Evolutionary conservation across 768 basidiomycete genomes (phyloP).

Genomic region (Suillus sp.): DNA sequence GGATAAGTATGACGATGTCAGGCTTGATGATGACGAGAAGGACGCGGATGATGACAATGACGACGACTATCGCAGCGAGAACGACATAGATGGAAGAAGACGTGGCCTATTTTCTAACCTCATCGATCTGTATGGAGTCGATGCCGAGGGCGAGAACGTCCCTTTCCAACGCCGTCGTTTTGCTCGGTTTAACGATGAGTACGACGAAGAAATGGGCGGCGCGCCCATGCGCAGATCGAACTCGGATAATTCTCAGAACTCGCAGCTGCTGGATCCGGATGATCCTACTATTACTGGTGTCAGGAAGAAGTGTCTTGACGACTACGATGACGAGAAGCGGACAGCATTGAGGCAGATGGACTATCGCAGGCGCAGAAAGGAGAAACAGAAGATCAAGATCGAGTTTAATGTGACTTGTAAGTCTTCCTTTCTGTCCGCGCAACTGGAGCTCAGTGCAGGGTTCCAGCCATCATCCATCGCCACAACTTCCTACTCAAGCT

Average conservation of each 20-base stretch:
- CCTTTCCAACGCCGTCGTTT: slow-evolving; percentile 11
- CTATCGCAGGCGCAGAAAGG: slow-evolving; percentile 67
- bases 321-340: slow-evolving; percentile 63
- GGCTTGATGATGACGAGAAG: slow-evolving; percentile 14
- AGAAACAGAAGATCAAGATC: slow-evolving; percentile 63
- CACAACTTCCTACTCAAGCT: slow-evolving; percentile 87
- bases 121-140: slow-evolving; percentile 34
- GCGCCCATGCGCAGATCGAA: slow-evolving; percentile 35
- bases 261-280: slow-evolving; percentile 66
- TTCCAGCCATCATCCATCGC: slow-evolving; percentile 70
- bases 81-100: slow-evolving; percentile 27
- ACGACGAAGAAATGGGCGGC: slow-evolving; percentile 13
- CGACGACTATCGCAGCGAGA: slow-evolving; percentile 17
- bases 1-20: slow-evolving; percentile 24
- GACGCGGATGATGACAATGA: not conserved
- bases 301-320: slow-evolving; percentile 50
- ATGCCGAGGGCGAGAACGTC: slow-evolving; percentile 11
- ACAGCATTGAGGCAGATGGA: slow-evolving; percentile 64
- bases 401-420: slow-evolving; percentile 76
- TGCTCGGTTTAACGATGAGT: slow-evolving; percentile 13
- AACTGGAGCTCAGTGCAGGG: slow-evolving; percentile 2
- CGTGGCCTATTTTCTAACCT: slow-evolving; percentile 33
- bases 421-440: slow-evolving; percentile 23
- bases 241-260: slow-evolving; percentile 50
- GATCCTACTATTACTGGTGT: slow-evolving; percentile 71